Evolutionary conservation across 176 grass and related monocot genomes (phyloP).

Genomic region (Carex myosuroides): DNA sequence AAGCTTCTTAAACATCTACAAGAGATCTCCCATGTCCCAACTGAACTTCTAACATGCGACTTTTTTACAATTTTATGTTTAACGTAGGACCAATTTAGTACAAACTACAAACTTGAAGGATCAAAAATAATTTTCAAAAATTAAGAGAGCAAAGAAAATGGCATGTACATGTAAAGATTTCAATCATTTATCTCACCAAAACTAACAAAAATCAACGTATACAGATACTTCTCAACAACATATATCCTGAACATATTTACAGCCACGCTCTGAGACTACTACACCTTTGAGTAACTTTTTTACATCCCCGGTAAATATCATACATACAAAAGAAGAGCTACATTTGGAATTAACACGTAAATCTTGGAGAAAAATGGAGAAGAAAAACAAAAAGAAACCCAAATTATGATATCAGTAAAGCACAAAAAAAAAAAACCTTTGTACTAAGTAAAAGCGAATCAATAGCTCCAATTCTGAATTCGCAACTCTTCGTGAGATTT

Average conservation of each 20-base stretch:
- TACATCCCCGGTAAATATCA: background rate
- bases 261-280: background rate
- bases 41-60: too few species aligned
- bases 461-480: background rate
- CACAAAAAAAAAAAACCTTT: background rate
- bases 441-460: background rate
- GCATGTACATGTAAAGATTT: background rate
- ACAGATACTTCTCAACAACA: background rate
- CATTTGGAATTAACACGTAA: slow-evolving; percentile 5
- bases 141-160: background rate
- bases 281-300: background rate
- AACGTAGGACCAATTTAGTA: too few species aligned
- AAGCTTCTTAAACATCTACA: too few species aligned
- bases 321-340: slow-evolving; percentile 9
- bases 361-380: background rate
- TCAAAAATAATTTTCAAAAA: background rate
- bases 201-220: background rate
- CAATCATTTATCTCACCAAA: background rate
- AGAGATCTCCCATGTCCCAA: too few species aligned
- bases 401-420: background rate
- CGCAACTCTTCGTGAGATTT: background rate
- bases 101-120: too few species aligned
- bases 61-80: too few species aligned
- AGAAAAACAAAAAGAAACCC: background rate
- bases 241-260: slow-evolving; percentile 11